A percentile compares a stretch with the other conserved stretches of the same genome.
Conservation (phyloP, 2,329 filamentous ascomycete genomes). For the Xylariaceae sp. region DNA sequence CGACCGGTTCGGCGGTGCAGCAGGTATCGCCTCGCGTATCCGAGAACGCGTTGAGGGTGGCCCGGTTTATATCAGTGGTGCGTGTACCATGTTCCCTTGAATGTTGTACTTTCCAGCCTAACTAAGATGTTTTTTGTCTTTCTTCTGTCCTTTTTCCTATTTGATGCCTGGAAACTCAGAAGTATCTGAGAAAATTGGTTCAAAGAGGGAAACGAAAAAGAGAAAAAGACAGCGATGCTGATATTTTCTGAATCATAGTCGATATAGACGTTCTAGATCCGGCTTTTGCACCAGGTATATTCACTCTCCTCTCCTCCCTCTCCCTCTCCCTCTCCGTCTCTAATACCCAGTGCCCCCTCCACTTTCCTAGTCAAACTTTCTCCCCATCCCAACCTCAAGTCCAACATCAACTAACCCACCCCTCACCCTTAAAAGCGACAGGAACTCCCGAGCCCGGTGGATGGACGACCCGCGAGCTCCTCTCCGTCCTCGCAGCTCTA, state of each 20-base stretch:
- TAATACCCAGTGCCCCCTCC: background rate
- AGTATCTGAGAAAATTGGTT: background rate
- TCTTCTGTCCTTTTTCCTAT: too few relatives aligned
- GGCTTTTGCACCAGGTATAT: constrained; percentile 54
- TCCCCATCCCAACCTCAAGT: background rate
- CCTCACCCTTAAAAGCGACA: constrained; percentile 45
- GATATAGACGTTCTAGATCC: constrained; percentile 82
- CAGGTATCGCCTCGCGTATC: constrained; percentile 62
- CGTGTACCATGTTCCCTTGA: background rate
- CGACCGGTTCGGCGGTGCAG: constrained; percentile 65
- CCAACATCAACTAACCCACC: background rate
- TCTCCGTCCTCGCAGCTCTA: constrained; percentile 68
- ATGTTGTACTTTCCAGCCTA: too few relatives aligned
- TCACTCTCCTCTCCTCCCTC: background rate
- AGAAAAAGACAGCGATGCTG: background rate
- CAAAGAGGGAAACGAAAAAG: background rate
- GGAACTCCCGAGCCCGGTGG: constrained; percentile 77
- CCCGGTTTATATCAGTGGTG: constrained; percentile 59
- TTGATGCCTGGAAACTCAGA: background rate
- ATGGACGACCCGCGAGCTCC: constrained; percentile 75
- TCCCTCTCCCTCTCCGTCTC: background rate
- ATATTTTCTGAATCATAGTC: constrained; percentile 34
- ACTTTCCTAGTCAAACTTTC: background rate
- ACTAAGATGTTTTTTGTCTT: too few relatives aligned
- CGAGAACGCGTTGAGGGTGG: constrained; percentile 51